Conservation (phyloP, 192 early-diverging fungal genomes). For the Diversispora eburnea region DNA sequence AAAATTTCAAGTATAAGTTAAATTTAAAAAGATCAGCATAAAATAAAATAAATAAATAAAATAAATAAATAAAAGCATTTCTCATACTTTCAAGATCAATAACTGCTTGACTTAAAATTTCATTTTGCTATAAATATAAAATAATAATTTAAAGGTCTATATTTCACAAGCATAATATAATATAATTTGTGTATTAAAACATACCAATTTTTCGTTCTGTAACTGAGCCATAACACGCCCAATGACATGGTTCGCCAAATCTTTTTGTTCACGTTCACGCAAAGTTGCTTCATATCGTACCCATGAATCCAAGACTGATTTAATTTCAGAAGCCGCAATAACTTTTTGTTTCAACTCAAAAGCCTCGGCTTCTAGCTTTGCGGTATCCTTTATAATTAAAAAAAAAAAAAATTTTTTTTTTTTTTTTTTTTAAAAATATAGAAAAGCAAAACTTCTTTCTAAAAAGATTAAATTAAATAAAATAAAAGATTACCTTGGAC, state of each 20-base stretch:
- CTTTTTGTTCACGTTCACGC: constrained; percentile 91
- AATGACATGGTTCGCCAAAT: constrained; percentile 81
- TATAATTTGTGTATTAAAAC: not conserved
- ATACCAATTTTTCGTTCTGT: constrained; percentile 61
- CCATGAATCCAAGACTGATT: constrained; percentile 91
- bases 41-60: no score
- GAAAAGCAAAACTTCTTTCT: not conserved
- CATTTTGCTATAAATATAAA: constrained; percentile 45
- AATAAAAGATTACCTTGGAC: constrained; percentile 63
- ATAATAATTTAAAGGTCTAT: not conserved
- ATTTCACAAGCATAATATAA: not conserved
- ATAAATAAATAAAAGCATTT: not conserved
- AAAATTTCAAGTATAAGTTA: no score
- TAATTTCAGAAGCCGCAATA: constrained; percentile 75
- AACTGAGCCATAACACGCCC: constrained; percentile 71
- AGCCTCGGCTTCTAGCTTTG: constrained; percentile 88
- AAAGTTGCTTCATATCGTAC: constrained; percentile 92
- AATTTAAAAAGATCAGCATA: no score
- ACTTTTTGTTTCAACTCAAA: constrained; percentile 94
- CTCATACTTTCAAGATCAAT: constrained; percentile 48
- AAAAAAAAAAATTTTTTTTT: not conserved
- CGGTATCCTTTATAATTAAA: constrained; percentile 65
- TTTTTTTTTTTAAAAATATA: no score
- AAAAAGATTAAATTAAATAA: not conserved
- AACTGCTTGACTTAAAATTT: constrained; percentile 57